Base-by-base conservation (phyloP, 2,329 filamentous ascomycete genomes). In the Claviceps sp. region DNA sequence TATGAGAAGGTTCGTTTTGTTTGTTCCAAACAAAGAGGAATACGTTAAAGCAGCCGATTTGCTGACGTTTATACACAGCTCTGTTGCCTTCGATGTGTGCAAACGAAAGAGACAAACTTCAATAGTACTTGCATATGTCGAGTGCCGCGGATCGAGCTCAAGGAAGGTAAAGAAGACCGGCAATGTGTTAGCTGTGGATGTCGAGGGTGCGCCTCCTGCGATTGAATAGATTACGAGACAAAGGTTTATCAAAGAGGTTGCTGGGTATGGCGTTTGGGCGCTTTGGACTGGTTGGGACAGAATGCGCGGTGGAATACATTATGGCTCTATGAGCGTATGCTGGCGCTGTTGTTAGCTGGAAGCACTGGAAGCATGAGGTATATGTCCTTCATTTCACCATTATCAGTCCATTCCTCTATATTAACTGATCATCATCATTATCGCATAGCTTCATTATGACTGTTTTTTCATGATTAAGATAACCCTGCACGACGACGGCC, bases 31-130 rank as follows among this genome's bases (percentile, higher is more conserved):
- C 1, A 14, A 5, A n/a, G 20, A n/a, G 2, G 16, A 46, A 26
- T 68, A 52, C 48, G 2, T 40, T 5, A 36, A 4, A 13, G 8
- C 17, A 20, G 20, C 22, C 8, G 36, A 14, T 16, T 17, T 20
- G 17, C 34, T 50, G 16, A 50, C 34, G 16, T 16, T 17, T 45
- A 23, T 20, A 37, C 62, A 93, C 29, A 34, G 86, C 72, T 98
- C 44, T 98, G 93, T 70, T 98, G 93, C 67, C 75, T 96, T 51
- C 82, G 90, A 56, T 98, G 93, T 68, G 91, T 98, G 52, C 93
- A 98, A 70, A 96, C 93, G n/a, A 97, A 97, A 69, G 93, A 98
- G 75, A 98, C 93, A 34, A 98, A 98, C 69, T 98, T 97, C 74
- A 93, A 91, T 68, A 86, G 88, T 57, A 98, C 91, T 1, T 98